Base-by-base conservation (phyloP, 345 rosid species). In the Mercurialis annua region DNA sequence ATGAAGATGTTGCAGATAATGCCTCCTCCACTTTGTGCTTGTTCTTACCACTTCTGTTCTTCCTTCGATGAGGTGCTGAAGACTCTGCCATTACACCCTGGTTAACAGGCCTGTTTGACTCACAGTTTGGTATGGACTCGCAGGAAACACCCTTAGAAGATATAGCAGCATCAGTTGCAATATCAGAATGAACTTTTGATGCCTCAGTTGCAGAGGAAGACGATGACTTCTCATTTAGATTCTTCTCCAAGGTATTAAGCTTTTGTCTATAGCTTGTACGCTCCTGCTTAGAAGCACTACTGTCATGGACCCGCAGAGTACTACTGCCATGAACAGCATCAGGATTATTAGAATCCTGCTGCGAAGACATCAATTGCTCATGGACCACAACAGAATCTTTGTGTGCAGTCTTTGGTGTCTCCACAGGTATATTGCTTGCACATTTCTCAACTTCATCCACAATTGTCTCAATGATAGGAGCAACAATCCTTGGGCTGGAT, bases 21-120 rank as follows among this genome's bases (percentile, higher is more conserved):
- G 81, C 67, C 75, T 84, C 92, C 21, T 85, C 97, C 73, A 80
- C 75, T 69, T 75, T 90, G 55, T 78, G 82, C 80, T 83, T 92
- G 81, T 69, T 82, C 80, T 83, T 87, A 69, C 83, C 81, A 69
- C 60, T 73, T 83, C 73, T 84, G 80, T 63, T 84, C 66, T 76
- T 90, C 72, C 78, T 89, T 84, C 81, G 85, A 56, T 79, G 79
- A 67, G 78, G 80, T 26, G 59, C 65, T 52, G 86, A 68, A 66
- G 86, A 60, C 79, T 86, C 96, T 1, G 71, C 74, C 57, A 66
- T 54, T 24, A 69, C 62, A 68, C 71, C 63, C 59, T 79, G 76
- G 56, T 73, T 73, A 55, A 75, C 77, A 66, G 77, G 78, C 71
- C 62, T 26, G 66, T 54, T 74, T 58, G 81, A 68, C 66, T 76